Percentiles rank a stretch among this genome's conserved stretches.
Conservation (phyloP, 1,139 yeast species). For the Yamadazyma dushanensis region DNA sequence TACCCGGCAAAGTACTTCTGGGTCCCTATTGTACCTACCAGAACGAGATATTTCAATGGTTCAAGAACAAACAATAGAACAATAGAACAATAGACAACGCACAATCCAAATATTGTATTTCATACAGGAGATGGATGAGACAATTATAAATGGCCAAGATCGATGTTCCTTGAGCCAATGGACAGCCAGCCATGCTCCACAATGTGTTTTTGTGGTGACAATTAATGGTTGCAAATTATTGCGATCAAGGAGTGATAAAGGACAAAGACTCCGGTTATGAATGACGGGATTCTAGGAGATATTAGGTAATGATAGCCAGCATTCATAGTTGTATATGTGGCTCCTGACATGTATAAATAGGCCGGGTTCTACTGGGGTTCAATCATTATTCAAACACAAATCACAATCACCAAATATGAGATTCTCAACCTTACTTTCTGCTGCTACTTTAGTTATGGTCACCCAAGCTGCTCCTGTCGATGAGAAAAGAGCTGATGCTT, state of each 20-base stretch:
- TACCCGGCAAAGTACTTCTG: no score
- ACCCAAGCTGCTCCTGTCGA: slow-evolving; percentile 13
- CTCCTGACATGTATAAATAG: no score
- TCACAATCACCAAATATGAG: slow-evolving; percentile 7
- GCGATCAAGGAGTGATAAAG: no score
- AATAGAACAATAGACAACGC: not conserved
- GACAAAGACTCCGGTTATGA: not conserved
- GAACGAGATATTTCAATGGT: no score
- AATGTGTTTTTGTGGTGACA: not conserved
- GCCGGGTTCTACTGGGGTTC: not conserved
- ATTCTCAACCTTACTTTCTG: slow-evolving; percentile 10
- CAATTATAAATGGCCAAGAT: not conserved
- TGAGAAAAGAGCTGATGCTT: slow-evolving; percentile 4
- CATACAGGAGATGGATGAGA: slow-evolving; percentile 1
- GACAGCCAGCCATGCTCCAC: not conserved
- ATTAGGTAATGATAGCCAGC: no score
- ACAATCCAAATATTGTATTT: not conserved
- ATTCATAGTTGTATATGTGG: not conserved
- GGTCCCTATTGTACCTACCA: no score
- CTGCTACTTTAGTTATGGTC: slow-evolving; percentile 9
- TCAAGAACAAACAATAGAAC: no score
- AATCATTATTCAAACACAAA: slow-evolving; percentile 2
- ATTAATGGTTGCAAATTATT: slow-evolving; percentile 1
- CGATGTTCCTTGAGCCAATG: no score
- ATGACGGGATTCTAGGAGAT: no score